Evolutionary conservation across 106 monocot species (phyloP).

Genomic region (Posidonia australis): DNA sequence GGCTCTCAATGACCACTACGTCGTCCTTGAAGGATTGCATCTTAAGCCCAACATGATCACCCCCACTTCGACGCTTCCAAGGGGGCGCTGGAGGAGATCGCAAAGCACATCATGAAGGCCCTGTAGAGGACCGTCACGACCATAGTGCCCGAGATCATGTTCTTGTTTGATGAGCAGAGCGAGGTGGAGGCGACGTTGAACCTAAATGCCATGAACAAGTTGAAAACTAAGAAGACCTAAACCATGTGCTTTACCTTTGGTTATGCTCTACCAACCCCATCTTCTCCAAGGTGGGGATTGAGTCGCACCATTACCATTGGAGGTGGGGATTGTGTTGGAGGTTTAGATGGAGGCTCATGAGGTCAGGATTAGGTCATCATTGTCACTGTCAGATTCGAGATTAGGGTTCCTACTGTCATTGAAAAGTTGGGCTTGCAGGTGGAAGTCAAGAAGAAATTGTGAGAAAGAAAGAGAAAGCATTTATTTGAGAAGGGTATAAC

Average conservation of each 20-base stretch:
- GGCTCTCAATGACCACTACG: slow-evolving; percentile 20
- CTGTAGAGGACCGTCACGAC: slow-evolving; percentile 21
- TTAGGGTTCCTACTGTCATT: too few relatives aligned
- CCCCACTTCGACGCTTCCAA: slow-evolving; percentile 11
- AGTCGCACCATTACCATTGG: too few relatives aligned
- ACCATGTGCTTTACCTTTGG: slow-evolving; percentile 21
- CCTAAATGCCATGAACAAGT: slow-evolving; percentile 19
- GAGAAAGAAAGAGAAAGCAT: too few relatives aligned
- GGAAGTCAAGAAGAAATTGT: too few relatives aligned
- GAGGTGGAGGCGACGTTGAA: slow-evolving; percentile 21
- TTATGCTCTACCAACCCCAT: slow-evolving; percentile 10
- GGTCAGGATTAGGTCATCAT: too few relatives aligned
- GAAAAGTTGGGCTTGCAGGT: too few relatives aligned
- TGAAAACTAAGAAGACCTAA: slow-evolving; percentile 20
- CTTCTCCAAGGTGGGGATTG: too few relatives aligned
- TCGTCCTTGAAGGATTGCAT: slow-evolving; percentile 16
- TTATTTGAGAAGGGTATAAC: too few relatives aligned
- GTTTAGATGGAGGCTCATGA: too few relatives aligned
- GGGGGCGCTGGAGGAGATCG: slow-evolving; percentile 13
- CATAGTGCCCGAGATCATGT: slow-evolving; percentile 17
- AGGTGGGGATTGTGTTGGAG: too few relatives aligned
- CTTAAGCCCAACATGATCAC: slow-evolving; percentile 29
- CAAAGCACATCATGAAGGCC: slow-evolving; percentile 14
- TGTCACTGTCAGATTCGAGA: too few relatives aligned
- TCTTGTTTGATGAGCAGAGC: slow-evolving; percentile 22